Evolutionary conservation across 257 asterid species (phyloP).

Genomic region (Nicotiana tomentosiformis): DNA sequence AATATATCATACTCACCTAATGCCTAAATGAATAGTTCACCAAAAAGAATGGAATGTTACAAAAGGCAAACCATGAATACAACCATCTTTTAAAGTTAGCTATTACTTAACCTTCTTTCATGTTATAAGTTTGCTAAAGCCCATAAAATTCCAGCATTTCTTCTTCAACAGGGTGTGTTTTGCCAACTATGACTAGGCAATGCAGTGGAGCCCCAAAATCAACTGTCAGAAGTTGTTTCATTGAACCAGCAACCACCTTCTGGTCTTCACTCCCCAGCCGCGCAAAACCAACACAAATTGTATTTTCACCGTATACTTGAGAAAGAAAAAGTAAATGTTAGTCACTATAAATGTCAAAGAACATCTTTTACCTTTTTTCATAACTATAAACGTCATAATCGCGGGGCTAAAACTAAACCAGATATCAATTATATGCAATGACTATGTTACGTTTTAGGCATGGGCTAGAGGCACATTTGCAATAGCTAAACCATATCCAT

Average conservation of each 20-base stretch:
- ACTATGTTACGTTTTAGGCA: neutral
- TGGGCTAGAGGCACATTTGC: neutral
- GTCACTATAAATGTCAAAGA: neutral
- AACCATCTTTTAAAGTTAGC: neutral
- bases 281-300: conserved; percentile 80
- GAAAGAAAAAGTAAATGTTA: neutral
- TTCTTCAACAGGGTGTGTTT: conserved; percentile 83
- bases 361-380: neutral
- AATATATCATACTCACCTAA: neutral
- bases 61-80: neutral
- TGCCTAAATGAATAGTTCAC: neutral
- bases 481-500: neutral
- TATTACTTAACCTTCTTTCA: neutral
- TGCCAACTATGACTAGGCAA: conserved; percentile 82
- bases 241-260: conserved; percentile 58
- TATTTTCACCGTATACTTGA: conserved; percentile 60
- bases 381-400: too few relatives aligned
- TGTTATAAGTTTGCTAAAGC: conserved; percentile 8
- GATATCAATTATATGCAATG: neutral
- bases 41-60: conserved; percentile 4
- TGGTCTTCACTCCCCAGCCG: conserved; percentile 92
- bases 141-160: conserved; percentile 74
- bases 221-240: conserved; percentile 57
- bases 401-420: neutral
- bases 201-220: conserved; percentile 83